phyloP scores from a whole-genome alignment of 495 filamentous ascomycete species.

The Rostrohypoxylon terebratum region DNA sequence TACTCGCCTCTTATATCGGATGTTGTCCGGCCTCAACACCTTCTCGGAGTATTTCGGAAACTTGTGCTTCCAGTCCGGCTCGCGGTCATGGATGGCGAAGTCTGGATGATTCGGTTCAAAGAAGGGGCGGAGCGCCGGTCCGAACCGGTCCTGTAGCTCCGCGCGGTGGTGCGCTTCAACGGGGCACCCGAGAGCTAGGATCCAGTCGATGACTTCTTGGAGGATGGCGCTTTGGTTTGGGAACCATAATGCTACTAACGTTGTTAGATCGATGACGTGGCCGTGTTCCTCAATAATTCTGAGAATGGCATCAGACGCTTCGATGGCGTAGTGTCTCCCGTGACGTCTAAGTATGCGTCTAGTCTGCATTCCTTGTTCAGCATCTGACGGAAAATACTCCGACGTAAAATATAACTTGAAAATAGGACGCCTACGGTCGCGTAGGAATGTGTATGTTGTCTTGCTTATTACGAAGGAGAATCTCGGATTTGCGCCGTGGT shows the following conservation, averaged over 20 bases:
- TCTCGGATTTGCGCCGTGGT: slow-evolving; percentile 29
- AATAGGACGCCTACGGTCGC: background rate
- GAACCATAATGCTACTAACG: slow-evolving; percentile 29
- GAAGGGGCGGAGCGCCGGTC: slow-evolving; percentile 4
- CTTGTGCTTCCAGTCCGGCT: no score
- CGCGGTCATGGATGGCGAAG: background rate
- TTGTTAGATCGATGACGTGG: slow-evolving; percentile 12
- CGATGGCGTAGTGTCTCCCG: background rate
- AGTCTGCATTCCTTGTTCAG: background rate
- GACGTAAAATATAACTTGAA: slow-evolving; percentile 8
- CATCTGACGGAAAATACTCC: background rate
- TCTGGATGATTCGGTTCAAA: slow-evolving; percentile 24
- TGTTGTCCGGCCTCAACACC: background rate
- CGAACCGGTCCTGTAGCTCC: slow-evolving; percentile 21
- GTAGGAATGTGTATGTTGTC: background rate
- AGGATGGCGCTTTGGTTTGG: slow-evolving; percentile 21
- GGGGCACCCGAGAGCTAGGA: slow-evolving; percentile 23
- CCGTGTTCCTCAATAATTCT: background rate
- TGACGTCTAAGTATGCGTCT: background rate
- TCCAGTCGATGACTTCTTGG: slow-evolving; percentile 34
- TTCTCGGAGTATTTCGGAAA: background rate
- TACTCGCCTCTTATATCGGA: background rate
- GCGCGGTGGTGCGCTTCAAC: slow-evolving; percentile 6
- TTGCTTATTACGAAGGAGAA: slow-evolving; percentile 10
- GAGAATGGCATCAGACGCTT: background rate